phyloP scores from a whole-genome alignment of 2,329 filamentous ascomycete genomes.

The Trichophyton schoenleinii region DNA sequence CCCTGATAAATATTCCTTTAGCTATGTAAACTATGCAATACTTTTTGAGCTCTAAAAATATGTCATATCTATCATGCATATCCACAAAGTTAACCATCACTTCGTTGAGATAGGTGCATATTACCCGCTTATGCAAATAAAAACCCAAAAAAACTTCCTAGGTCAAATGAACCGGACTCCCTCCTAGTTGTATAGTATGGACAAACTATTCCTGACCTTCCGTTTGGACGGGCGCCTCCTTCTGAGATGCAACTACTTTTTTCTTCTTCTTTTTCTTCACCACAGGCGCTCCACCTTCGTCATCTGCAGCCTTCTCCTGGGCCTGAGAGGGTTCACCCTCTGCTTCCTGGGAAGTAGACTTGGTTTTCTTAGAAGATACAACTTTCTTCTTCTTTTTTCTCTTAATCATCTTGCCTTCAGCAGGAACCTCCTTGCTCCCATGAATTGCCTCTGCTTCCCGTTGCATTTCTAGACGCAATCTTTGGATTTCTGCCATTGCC shows the following conservation, averaged over 20 bases:
- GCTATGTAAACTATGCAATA: background rate
- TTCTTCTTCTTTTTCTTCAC: slow-evolving; percentile 12
- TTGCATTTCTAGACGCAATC: slow-evolving; percentile 71
- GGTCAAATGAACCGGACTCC: background rate
- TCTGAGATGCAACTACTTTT: slow-evolving; percentile 5
- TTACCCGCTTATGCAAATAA: background rate
- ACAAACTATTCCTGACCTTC: background rate
- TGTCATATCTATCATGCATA: background rate
- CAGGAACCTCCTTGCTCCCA: slow-evolving; percentile 35
- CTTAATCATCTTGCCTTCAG: slow-evolving; percentile 35
- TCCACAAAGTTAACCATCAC: background rate
- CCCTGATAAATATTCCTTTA: background rate
- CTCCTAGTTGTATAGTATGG: background rate
- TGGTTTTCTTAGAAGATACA: slow-evolving; percentile 34
- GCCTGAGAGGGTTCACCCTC: slow-evolving; percentile 17
- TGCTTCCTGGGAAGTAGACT: slow-evolving; percentile 4
- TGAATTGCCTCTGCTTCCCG: slow-evolving; percentile 36
- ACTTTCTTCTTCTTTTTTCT: slow-evolving; percentile 52
- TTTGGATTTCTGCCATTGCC: slow-evolving; percentile 80
- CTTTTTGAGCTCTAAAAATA: background rate
- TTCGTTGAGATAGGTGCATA: background rate
- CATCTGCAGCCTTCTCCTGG: slow-evolving; percentile 1
- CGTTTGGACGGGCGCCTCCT: slow-evolving; percentile 2
- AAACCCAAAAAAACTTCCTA: background rate
- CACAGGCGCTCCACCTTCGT: background rate